Conservation (phyloP, 2,329 filamentous ascomycete genomes). For the Calonectria honghensis region DNA sequence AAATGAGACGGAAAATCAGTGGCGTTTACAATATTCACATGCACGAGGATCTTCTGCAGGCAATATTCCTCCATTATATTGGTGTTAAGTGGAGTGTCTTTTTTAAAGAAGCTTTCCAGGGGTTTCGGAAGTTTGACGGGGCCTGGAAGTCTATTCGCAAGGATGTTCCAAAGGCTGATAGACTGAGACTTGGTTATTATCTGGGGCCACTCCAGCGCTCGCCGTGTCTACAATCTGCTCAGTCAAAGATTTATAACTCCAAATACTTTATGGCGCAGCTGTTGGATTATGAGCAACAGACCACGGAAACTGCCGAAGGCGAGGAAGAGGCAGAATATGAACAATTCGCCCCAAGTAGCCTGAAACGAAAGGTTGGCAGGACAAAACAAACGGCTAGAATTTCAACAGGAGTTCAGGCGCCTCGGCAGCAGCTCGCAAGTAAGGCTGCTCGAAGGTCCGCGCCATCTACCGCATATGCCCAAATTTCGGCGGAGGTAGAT, state of each 20-base stretch:
- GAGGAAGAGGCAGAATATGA: conserved; percentile 63
- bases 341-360: background rate
- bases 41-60: conserved; percentile 71
- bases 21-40: conserved; percentile 70
- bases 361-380: conserved; percentile 29
- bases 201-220: conserved; percentile 52
- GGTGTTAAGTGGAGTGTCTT: conserved; percentile 68
- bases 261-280: conserved; percentile 69
- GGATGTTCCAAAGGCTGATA: conserved; percentile 57
- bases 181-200: conserved; percentile 60
- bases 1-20: conserved; percentile 68
- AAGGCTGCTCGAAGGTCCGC: conserved; percentile 26
- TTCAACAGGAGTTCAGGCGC: conserved; percentile 13
- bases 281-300: conserved; percentile 57
- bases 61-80: conserved; percentile 70
- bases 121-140: conserved; percentile 55
- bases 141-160: conserved; percentile 61
- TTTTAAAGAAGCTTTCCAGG: conserved; percentile 61
- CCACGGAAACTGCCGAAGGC: conserved; percentile 55
- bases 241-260: conserved; percentile 58
- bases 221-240: conserved; percentile 54
- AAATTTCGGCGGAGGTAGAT: conserved; percentile 7
- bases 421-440: conserved; percentile 28
- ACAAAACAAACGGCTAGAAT: conserved; percentile 4
- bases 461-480: background rate